Percentiles rank a stretch among this genome's conserved stretches.
phyloP scores from a whole-genome alignment of 352 stramenopile genomes.

The Globisporangium yorkense region DNA sequence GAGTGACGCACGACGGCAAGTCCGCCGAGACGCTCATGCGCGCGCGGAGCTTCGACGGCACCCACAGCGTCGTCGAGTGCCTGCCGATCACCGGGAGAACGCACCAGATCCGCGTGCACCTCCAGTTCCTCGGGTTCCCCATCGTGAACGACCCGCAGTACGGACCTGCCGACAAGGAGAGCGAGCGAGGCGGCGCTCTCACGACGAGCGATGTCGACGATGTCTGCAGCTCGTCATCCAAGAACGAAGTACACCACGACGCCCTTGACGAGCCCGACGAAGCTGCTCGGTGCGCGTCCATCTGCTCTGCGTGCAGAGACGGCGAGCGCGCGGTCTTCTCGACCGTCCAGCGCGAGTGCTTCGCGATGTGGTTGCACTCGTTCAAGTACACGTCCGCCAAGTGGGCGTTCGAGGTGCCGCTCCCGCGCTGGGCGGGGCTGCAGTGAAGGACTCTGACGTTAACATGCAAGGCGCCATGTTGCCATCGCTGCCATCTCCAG shows the following conservation, averaged over 20 bases:
- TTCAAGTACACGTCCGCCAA: constrained; percentile 34
- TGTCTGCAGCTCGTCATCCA: not conserved
- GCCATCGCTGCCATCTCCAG: not conserved
- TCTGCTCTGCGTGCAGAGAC: constrained; percentile 19
- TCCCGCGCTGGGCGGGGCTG: constrained; percentile 27
- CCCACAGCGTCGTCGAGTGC: constrained; percentile 82
- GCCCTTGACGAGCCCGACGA: not conserved
- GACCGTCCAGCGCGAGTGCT: constrained; percentile 12
- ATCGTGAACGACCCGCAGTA: constrained; percentile 96
- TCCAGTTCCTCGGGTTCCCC: constrained; percentile 80
- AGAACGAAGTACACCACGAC: not conserved
- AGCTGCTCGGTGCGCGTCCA: not conserved
- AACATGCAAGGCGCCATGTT: not conserved
- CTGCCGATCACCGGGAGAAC: constrained; percentile 89
- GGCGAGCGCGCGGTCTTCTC: constrained; percentile 15
- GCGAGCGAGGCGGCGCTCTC: not conserved
- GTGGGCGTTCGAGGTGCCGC: constrained; percentile 35
- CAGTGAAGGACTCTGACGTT: not conserved
- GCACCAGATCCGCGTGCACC: constrained; percentile 94
- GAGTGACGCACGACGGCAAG: constrained; percentile 21
- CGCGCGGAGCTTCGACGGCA: constrained; percentile 11
- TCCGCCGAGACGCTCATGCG: constrained; percentile 33
- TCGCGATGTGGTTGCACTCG: constrained; percentile 46
- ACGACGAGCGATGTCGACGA: not conserved
- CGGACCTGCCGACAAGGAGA: constrained; percentile 24